phyloP scores from a whole-genome alignment of 352 stramenopile species.

The Globisporangium heterothallicum region DNA sequence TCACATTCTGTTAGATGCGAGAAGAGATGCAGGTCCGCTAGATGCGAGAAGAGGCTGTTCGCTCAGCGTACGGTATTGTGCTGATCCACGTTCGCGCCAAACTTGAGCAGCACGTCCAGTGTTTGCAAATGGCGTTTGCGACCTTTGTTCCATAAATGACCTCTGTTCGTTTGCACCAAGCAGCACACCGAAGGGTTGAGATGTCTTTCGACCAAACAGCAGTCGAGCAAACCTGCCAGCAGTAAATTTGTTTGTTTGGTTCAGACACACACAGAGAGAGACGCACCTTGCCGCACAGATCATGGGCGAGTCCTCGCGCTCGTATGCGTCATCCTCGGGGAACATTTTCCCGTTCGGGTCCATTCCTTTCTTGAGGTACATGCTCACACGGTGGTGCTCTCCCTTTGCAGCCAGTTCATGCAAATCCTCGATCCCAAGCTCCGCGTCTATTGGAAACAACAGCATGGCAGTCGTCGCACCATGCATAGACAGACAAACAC shows the following conservation, averaged over 20 bases:
- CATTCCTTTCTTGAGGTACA: slow-evolving; percentile 49
- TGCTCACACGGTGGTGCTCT: slow-evolving; percentile 29
- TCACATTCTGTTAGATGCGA: too few relatives aligned
- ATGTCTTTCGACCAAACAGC: too few relatives aligned
- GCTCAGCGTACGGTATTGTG: slow-evolving; percentile 38
- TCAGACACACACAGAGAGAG: too few relatives aligned
- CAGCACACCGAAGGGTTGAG: too few relatives aligned
- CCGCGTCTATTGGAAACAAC: too few relatives aligned
- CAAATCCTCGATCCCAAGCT: slow-evolving; percentile 46
- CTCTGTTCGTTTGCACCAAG: slow-evolving; percentile 14
- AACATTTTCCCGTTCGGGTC: slow-evolving; percentile 43
- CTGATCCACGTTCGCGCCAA: slow-evolving; percentile 51
- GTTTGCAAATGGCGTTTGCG: slow-evolving; percentile 47
- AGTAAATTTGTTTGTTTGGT: background rate
- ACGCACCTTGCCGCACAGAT: slow-evolving; percentile 50
- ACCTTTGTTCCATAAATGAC: slow-evolving; percentile 35
- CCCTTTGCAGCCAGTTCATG: slow-evolving; percentile 46
- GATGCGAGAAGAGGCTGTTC: too few relatives aligned
- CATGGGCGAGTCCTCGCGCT: slow-evolving; percentile 45
- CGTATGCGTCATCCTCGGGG: slow-evolving; percentile 39
- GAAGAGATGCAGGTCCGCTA: too few relatives aligned
- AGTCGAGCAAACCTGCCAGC: too few relatives aligned
- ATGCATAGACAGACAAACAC: too few relatives aligned
- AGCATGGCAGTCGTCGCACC: too few relatives aligned
- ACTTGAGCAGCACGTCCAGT: slow-evolving; percentile 42